Evolutionary conservation across 495 filamentous ascomycete species (phyloP), one percentile per base, ranked within the genome.

Genomic region (Podospora fimiseda): DNA sequence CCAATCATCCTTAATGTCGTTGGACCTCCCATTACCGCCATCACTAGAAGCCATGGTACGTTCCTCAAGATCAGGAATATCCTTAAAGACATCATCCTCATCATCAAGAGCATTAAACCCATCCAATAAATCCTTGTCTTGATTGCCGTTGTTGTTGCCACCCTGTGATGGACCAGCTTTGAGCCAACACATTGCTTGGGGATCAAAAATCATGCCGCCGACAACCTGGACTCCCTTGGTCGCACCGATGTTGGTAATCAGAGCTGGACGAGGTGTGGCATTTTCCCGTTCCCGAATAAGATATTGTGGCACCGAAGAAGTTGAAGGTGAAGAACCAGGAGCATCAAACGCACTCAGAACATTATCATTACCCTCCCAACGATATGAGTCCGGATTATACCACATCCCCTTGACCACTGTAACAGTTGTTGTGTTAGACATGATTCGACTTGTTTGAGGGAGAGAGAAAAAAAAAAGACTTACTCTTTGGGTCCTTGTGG

Each of bases 281-380:
- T 63, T 74, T 53, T 78, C 75, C 60, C 68, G 77, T 39, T 75
- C 77, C 30, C 74, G 75, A 41, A 77, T 48, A 64, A 77, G 57
- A 58, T 81, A 62, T 15, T 72, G 63, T 27, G 74, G 70, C 13
- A 75, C 49, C 13, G 79, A 71, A 9, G 71, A 55, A 4, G 65
- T 71, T 1, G 72, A 75, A 9, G 75, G 75, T 2, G 77, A 75
- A 43, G 69, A 74, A 6, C 58, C 76, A 56, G 70, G 70, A 3
- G 69, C 62, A 23, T 93, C 88, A 65, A 97, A 97, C 9, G 82
- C 80, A 38, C 74, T 76, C 18, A 95, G 72, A 13, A 80, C 80
- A 50, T 89, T 90, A 64, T 97, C 93, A 59, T 98, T 98, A 37
- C 93, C 93, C 72, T 97, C 93, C 93, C 94, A 98, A 22, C 82